Conservation (phyloP, 2,329 filamentous ascomycete genomes). For the Xylariales sp. region DNA sequence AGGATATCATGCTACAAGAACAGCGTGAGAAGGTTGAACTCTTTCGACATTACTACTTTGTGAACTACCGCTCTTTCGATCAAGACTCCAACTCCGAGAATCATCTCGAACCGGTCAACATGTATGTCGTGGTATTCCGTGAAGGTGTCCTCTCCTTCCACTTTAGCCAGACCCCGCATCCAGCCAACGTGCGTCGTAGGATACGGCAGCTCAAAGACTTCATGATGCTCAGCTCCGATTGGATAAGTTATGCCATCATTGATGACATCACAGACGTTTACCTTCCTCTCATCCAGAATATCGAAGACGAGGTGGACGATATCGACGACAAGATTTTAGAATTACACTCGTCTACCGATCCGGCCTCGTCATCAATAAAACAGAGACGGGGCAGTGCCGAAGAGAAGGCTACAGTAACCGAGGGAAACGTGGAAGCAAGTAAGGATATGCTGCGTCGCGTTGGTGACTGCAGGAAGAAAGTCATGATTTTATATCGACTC, state of each 20-base stretch:
- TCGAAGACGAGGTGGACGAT: constrained; percentile 96
- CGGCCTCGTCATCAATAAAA: constrained; percentile 53
- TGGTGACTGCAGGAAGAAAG: constrained; percentile 94
- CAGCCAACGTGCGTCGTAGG: constrained; percentile 92
- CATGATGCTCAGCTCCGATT: constrained; percentile 90
- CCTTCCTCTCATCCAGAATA: constrained; percentile 87
- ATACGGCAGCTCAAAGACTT: constrained; percentile 96
- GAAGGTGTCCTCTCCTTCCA: constrained; percentile 97
- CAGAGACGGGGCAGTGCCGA: constrained; percentile 53
- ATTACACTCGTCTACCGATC: constrained; percentile 73
- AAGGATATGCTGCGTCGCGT: constrained; percentile 92
- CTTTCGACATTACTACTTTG: constrained; percentile 97
- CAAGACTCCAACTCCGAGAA: constrained; percentile 90
- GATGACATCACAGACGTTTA: constrained; percentile 99
- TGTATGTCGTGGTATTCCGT: constrained; percentile 97
- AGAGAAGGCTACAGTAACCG: constrained; percentile 60
- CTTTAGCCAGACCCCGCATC: constrained; percentile 94
- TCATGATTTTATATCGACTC: constrained; percentile 93
- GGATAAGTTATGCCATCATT: constrained; percentile 98
- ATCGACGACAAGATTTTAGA: constrained; percentile 92
- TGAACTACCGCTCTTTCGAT: constrained; percentile 98
- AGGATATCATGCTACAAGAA: constrained; percentile 98
- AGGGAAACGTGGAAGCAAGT: constrained; percentile 61
- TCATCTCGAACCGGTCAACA: constrained; percentile 94
- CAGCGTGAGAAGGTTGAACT: constrained; percentile 97